Evolutionary conservation across 148 eudicot species (phyloP).

Genomic region (Chenopodium formosanum): DNA sequence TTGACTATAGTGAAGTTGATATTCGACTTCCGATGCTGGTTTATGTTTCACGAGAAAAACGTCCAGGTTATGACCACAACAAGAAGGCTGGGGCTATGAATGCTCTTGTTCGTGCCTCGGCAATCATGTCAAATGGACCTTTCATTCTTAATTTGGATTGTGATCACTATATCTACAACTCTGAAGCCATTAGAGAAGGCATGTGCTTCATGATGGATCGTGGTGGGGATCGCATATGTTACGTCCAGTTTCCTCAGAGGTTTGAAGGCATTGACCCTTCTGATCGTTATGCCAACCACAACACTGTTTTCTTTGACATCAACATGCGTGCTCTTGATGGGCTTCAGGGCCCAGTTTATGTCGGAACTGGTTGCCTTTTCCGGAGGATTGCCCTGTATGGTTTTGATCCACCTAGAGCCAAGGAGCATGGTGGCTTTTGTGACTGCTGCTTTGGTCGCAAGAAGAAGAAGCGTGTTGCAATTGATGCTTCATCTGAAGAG

Average conservation of each 20-base stretch:
- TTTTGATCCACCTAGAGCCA: constrained; percentile 85
- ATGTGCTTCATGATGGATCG: constrained; percentile 99
- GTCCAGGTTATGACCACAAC: constrained; percentile 96
- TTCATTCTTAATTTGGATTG: constrained; percentile 91
- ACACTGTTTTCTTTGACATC: constrained; percentile 89
- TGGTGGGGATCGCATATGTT: constrained; percentile 89
- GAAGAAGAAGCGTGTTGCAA: constrained; percentile 31
- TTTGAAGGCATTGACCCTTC: constrained; percentile 97
- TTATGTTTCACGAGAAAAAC: constrained; percentile 92
- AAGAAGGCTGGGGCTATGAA: constrained; percentile 99
- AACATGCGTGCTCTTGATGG: constrained; percentile 97
- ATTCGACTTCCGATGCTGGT: constrained; percentile 92
- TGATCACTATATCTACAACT: constrained; percentile 93
- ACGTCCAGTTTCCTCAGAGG: constrained; percentile 90
- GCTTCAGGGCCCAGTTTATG: constrained; percentile 92
- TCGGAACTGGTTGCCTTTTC: constrained; percentile 91
- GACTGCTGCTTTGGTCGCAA: constrained; percentile 52
- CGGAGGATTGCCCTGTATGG: constrained; percentile 83
- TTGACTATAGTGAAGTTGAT: constrained; percentile 73
- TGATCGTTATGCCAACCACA: constrained; percentile 95
- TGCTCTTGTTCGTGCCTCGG: constrained; percentile 93
- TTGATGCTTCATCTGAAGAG: constrained; percentile 45
- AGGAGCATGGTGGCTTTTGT: constrained; percentile 55
- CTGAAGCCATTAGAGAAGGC: constrained; percentile 82
- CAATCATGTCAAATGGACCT: constrained; percentile 93